Evolutionary conservation across 2,329 filamentous ascomycete genomes (phyloP).

Genomic region (Aspergillus hortae): DNA sequence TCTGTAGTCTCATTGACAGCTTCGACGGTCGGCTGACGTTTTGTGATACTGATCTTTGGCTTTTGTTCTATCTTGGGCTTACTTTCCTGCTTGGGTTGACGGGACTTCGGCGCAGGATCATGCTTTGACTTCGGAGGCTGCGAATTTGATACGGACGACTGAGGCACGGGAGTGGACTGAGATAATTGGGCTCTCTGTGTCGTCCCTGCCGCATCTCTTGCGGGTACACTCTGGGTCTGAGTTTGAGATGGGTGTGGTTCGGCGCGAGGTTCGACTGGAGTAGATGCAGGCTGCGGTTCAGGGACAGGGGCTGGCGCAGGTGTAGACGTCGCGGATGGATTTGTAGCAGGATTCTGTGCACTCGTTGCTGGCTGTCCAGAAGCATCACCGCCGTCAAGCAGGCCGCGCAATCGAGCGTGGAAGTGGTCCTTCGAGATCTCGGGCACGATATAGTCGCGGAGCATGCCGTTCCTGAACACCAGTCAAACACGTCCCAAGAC

Average conservation of each 20-base stretch:
- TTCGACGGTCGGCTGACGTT: conserved; percentile 8
- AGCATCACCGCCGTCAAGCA: conserved; percentile 30
- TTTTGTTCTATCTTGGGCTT: conserved; percentile 8
- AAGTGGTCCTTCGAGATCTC: conserved; percentile 66
- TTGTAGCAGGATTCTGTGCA: conserved; percentile 5
- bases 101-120: background rate
- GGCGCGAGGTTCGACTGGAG: conserved; percentile 3
- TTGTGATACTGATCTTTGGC: conserved; percentile 25
- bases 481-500: conserved; percentile 10
- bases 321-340: conserved; percentile 3
- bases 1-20: conserved; percentile 6
- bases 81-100: background rate
- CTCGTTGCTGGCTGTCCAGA: background rate
- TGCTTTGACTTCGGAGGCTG: background rate
- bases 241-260: conserved; percentile 12
- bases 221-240: conserved; percentile 1
- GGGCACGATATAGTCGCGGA: conserved; percentile 71
- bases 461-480: conserved; percentile 62
- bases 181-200: background rate
- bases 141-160: background rate
- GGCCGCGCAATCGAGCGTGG: conserved; percentile 50
- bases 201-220: background rate
- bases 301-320: conserved; percentile 5
- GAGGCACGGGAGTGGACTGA: background rate
- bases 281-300: conserved; percentile 4